A percentile compares a stretch with the other conserved stretches of the same genome.
Conservation (phyloP, 2,329 filamentous ascomycete species). For the Beauveria scarabaeidicola region DNA sequence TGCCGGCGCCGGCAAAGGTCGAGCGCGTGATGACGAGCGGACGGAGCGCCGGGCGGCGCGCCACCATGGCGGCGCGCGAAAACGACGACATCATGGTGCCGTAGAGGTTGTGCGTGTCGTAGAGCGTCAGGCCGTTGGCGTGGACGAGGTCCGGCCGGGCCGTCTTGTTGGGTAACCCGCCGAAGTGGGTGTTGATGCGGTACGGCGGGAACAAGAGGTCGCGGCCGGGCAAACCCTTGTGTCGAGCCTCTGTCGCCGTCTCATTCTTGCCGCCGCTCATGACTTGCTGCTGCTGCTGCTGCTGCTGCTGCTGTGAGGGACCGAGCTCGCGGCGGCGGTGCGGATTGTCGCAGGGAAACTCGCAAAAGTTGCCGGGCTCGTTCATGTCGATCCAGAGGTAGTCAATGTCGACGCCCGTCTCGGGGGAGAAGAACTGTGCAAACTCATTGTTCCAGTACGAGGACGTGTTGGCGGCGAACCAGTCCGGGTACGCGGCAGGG, state of each 20-base stretch:
- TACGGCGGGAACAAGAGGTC: slow-evolving; percentile 16
- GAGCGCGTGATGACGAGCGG: slow-evolving; percentile 68
- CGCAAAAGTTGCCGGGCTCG: slow-evolving; percentile 28
- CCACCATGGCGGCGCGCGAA: slow-evolving; percentile 57
- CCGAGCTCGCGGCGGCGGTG: slow-evolving; percentile 36
- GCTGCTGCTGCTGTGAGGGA: background rate
- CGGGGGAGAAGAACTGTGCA: slow-evolving; percentile 50
- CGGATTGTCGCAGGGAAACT: slow-evolving; percentile 42
- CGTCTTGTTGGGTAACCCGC: slow-evolving; percentile 47
- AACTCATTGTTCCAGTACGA: slow-evolving; percentile 65
- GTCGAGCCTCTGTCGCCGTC: slow-evolving; percentile 7
- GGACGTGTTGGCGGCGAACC: slow-evolving; percentile 58
- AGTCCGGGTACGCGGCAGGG: slow-evolving; percentile 62
- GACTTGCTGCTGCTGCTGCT: background rate
- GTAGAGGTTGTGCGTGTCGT: slow-evolving; percentile 72
- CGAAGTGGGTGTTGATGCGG: slow-evolving; percentile 22
- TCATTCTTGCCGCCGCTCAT: background rate
- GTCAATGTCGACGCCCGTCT: slow-evolving; percentile 63
- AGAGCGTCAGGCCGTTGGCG: slow-evolving; percentile 57
- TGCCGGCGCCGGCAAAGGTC: slow-evolving; percentile 65
- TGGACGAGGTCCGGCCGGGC: slow-evolving; percentile 61
- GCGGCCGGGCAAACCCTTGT: slow-evolving; percentile 15
- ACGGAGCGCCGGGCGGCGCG: slow-evolving; percentile 52
- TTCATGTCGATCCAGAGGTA: slow-evolving; percentile 69
- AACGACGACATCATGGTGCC: slow-evolving; percentile 66